Evolutionary conservation across 805 yeast species (phyloP), one percentile per base, ranked within the genome.

Genomic region (Candida jianshihensis): DNA sequence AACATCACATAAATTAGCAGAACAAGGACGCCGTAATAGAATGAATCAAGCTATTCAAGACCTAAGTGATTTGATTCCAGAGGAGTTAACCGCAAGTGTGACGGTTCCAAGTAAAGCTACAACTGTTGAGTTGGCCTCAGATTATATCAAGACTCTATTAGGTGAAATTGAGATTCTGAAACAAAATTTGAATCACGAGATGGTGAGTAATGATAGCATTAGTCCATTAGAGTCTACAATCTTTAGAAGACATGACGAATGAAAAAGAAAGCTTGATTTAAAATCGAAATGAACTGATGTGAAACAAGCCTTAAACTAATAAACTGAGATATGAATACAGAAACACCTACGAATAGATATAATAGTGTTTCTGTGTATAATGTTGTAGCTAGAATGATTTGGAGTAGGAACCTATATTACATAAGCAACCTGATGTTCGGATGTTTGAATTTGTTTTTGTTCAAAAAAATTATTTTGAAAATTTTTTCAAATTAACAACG

Each of bases 21-120:
- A 90, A 60, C 97, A 92, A 59, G 97, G 96, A 13, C 71, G 98
- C 36, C 73, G 98, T 48, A 89, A 90, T 57, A 69, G 98, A 43
- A 82, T 90, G 80, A 92, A 92, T 57, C 63, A 68, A 38, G 97
- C 97, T 0, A 78, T 90, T 21, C 76, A 75, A 30, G 95, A 85
- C 30, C 64, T 90, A 40, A 79, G 81, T 8, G 49, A 65, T 9
- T 60, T 87, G 42, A 70, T 90, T 17, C 94, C 95, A 0, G 73
- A 78, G 6, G 57, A 58, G 18, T 63, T 76, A 48, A 61, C 61
- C 27, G 75, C 70, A 38, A 68, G 73, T 12, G 72, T 75, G 12
- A 46, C 65, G 4, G 79, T 84, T 24, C 94, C 94, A 1, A 81
- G 94, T 19, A 90, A 90, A 53, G 97, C 97, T 2, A 88, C 95